Percentiles rank a stretch among this genome's conserved stretches.
Evolutionary conservation across 208 protist species (phyloP).

Genomic region (Tritrichomonas musculus): DNA sequence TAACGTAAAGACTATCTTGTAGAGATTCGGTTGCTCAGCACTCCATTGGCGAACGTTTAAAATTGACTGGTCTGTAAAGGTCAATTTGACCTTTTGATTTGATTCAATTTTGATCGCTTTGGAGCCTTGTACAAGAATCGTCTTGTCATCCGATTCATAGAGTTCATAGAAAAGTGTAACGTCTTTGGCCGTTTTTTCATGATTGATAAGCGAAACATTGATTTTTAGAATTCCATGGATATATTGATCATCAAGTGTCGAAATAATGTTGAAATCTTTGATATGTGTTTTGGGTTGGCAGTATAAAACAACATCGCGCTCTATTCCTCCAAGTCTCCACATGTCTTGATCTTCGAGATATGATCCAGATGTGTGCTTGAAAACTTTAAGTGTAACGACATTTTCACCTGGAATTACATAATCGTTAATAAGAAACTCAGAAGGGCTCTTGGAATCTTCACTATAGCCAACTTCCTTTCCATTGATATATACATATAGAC

Average conservation of each 20-base stretch:
- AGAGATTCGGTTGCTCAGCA: conserved; percentile 45
- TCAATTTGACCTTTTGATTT: no score
- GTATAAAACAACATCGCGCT: conserved; percentile 43
- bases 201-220: no score
- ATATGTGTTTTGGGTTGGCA: conserved; percentile 31
- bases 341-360: conserved; percentile 57
- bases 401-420: conserved; percentile 37
- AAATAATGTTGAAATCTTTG: conserved; percentile 31
- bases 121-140: no score
- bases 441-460: not conserved
- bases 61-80: not conserved
- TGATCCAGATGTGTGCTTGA: conserved; percentile 30
- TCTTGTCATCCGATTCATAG: no score
- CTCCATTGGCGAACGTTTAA: conserved; percentile 32
- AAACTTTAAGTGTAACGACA: conserved; percentile 47
- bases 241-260: not conserved
- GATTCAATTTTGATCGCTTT: no score
- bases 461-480: not conserved
- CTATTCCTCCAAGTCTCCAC: conserved; percentile 47
- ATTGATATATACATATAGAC: not conserved
- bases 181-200: no score
- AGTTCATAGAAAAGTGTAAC: no score
- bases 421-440: not conserved
- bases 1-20: conserved; percentile 41
- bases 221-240: no score